Percentiles rank a stretch among this genome's conserved stretches.
Evolutionary conservation across 371 early-diverging fungal species (phyloP).

Genomic region (Smittium culicis): DNA sequence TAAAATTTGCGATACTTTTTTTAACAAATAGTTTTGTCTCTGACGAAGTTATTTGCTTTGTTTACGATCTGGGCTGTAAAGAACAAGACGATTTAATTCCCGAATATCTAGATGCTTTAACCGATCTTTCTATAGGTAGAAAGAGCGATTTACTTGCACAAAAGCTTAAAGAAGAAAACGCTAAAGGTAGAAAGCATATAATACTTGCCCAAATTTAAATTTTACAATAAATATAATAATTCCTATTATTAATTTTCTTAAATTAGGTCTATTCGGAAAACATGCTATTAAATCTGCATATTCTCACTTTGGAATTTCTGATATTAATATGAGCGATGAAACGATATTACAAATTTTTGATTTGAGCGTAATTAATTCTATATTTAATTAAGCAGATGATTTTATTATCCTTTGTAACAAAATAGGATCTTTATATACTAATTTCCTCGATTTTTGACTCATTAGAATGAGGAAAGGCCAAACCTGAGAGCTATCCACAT

Average conservation of each 20-base stretch:
- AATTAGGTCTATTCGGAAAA: no score
- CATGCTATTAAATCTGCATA: slow-evolving; percentile 39
- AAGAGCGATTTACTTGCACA: slow-evolving; percentile 29
- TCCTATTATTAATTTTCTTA: no score
- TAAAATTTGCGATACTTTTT: background rate
- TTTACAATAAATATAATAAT: background rate
- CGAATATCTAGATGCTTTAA: slow-evolving; percentile 32
- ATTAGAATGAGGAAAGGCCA: no score
- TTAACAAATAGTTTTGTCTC: no score
- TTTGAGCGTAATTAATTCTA: slow-evolving; percentile 26
- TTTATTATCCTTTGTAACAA: no score
- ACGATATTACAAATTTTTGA: slow-evolving; percentile 26
- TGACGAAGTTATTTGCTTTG: slow-evolving; percentile 12
- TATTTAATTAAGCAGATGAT: no score
- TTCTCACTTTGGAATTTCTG: slow-evolving; percentile 29
- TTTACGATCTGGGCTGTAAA: slow-evolving; percentile 26
- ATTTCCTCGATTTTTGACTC: no score
- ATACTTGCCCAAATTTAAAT: no score
- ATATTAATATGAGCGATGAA: slow-evolving; percentile 19
- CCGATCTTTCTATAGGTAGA: slow-evolving; percentile 26
- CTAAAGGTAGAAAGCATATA: slow-evolving; percentile 36
- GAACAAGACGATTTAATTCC: slow-evolving; percentile 25
- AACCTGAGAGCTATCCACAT: slow-evolving; percentile 14
- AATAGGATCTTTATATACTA: no score
- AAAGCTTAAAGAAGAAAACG: slow-evolving; percentile 35